A percentile compares a stretch with the other conserved stretches of the same genome.
phyloP scores from a whole-genome alignment of 306 rosid genomes.

The Corylus heterophylla region DNA sequence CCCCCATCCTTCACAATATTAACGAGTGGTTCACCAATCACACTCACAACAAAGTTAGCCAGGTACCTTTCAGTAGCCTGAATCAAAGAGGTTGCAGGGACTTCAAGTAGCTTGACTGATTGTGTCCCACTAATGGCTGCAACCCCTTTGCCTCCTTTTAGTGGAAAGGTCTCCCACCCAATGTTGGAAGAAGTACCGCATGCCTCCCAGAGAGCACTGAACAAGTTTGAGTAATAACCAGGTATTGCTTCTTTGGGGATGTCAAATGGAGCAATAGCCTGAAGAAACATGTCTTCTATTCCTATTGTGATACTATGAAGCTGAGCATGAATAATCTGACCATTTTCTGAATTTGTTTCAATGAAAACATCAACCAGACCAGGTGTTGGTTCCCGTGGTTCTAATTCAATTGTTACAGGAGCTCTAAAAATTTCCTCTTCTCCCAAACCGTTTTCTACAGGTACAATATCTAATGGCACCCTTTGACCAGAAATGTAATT shows the following conservation, averaged over 20 bases:
- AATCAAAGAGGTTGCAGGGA: slow-evolving; percentile 62
- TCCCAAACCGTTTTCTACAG: slow-evolving; percentile 51
- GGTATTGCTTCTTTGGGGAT: slow-evolving; percentile 48
- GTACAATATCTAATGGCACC: slow-evolving; percentile 67
- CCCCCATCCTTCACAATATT: slow-evolving; percentile 62
- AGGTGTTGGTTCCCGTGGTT: slow-evolving; percentile 94
- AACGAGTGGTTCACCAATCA: slow-evolving; percentile 75
- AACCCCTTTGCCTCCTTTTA: slow-evolving; percentile 87
- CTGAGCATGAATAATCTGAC: slow-evolving; percentile 78
- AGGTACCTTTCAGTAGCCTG: slow-evolving; percentile 72
- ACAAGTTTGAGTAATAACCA: slow-evolving; percentile 64
- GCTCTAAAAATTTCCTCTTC: slow-evolving; percentile 62
- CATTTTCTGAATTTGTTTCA: slow-evolving; percentile 81
- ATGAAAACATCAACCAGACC: slow-evolving; percentile 78
- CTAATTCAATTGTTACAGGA: slow-evolving; percentile 66
- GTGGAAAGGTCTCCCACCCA: slow-evolving; percentile 77
- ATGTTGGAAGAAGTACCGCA: slow-evolving; percentile 75
- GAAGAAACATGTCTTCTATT: slow-evolving; percentile 95
- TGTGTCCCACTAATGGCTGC: slow-evolving; percentile 85
- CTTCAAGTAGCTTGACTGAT: slow-evolving; percentile 86
- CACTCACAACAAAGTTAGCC: slow-evolving; percentile 75
- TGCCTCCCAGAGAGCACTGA: slow-evolving; percentile 91
- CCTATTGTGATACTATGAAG: slow-evolving; percentile 79
- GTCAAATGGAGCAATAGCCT: slow-evolving; percentile 66
- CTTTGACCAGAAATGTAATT: slow-evolving; percentile 41